Conservation (phyloP, 176 grass and related monocot species). For the Elymus sibiricus region DNA sequence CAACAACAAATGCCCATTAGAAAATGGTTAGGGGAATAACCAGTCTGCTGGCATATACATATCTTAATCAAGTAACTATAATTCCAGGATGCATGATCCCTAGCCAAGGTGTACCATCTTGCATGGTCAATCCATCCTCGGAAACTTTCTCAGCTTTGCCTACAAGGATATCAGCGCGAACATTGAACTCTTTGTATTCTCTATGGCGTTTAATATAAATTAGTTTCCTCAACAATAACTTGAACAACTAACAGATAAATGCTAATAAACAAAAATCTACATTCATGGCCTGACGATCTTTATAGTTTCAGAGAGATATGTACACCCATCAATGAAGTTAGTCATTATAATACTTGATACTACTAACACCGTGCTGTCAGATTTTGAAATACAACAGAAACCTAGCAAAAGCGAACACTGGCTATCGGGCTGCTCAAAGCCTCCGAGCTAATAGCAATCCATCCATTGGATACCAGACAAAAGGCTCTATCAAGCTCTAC, state of each 20-base stretch:
- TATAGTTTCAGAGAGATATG: not conserved
- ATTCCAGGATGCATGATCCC: slow-evolving; percentile 99
- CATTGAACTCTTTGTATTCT: slow-evolving; percentile 98
- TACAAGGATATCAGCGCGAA: slow-evolving; percentile 79
- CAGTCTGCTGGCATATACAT: not conserved
- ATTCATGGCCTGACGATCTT: slow-evolving; percentile 92
- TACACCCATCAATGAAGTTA: not conserved
- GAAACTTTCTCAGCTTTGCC: slow-evolving; percentile 97
- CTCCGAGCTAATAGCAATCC: too few species aligned
- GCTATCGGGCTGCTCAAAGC: too few species aligned
- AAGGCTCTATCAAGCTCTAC: too few species aligned
- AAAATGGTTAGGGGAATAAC: not conserved
- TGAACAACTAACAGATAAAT: not conserved
- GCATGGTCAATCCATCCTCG: slow-evolving; percentile 95
- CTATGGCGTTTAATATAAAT: slow-evolving; percentile 42
- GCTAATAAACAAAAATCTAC: slow-evolving; percentile 39
- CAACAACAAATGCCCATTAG: slow-evolving; percentile 82
- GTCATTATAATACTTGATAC: not conserved
- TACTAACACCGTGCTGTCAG: too few species aligned
- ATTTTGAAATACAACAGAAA: not conserved
- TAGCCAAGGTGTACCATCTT: slow-evolving; percentile 97
- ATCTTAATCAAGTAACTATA: slow-evolving; percentile 43
- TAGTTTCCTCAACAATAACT: not conserved
- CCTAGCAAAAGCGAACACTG: too few species aligned
- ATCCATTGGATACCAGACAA: too few species aligned